A percentile compares a stretch with the other conserved stretches of the same genome.
Conservation (phyloP, 139 green algal species). For the Tetradesmus lagerheimii region DNA sequence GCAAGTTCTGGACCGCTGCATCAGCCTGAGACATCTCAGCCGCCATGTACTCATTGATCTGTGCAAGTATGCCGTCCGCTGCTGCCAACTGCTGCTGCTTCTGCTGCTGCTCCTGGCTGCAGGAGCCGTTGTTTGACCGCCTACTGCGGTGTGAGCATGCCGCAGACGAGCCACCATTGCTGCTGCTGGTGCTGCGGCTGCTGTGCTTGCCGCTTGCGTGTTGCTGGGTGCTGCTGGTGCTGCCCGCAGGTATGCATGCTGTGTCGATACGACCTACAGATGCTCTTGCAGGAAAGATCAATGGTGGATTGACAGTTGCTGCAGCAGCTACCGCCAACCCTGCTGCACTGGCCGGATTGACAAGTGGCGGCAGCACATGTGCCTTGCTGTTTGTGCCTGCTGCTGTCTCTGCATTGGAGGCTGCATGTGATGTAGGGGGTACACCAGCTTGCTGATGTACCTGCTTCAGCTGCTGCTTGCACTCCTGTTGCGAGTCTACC, state of each 20-base stretch:
- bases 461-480: background rate
- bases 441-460: background rate
- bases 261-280: background rate
- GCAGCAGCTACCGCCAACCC: no score
- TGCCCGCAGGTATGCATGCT: background rate
- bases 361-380: background rate
- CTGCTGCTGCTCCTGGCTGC: constrained; percentile 6
- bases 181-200: background rate
- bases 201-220: background rate
- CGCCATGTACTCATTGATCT: background rate
- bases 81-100: constrained; percentile 5
- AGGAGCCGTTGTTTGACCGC: background rate
- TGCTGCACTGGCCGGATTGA: background rate
- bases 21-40: background rate
- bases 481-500: background rate
- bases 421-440: background rate
- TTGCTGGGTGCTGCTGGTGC: background rate
- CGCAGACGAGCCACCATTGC: background rate
- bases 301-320: background rate
- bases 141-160: background rate
- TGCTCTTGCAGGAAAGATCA: background rate
- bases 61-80: background rate
- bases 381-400: background rate
- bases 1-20: background rate
- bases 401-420: background rate